Conservation (phyloP, 208 protist species). For the Leptomonas pyrrhocoris region DNA sequence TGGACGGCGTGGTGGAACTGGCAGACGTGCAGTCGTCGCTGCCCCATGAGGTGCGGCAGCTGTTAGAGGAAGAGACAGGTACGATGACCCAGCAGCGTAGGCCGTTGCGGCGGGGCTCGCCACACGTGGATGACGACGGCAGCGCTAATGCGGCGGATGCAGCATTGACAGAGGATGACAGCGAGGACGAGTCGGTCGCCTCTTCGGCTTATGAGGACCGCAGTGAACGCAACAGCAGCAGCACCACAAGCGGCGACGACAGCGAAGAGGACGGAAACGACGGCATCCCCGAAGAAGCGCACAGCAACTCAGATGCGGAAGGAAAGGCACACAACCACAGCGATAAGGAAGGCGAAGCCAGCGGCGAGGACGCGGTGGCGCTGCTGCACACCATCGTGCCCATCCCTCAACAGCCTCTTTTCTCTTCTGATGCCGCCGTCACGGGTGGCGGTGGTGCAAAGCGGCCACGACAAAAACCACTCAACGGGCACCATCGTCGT, state of each 20-base stretch:
- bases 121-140: background rate
- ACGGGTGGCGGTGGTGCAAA: background rate
- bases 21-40: conserved; percentile 24
- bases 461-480: background rate
- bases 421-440: background rate
- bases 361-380: conserved; percentile 6
- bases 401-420: conserved; percentile 1
- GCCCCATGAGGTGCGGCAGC: conserved; percentile 6
- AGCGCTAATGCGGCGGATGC: background rate
- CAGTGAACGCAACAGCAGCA: background rate
- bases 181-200: background rate
- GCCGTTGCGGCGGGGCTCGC: background rate
- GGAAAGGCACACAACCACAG: background rate
- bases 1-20: conserved; percentile 9
- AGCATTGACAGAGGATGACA: background rate
- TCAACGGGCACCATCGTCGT: background rate
- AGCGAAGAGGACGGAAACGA: background rate
- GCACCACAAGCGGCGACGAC: background rate
- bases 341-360: background rate
- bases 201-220: background rate
- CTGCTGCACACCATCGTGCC: conserved; percentile 13
- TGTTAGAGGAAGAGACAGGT: conserved; percentile 21
- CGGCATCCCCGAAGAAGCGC: background rate
- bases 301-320: background rate
- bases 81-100: conserved; percentile 12